Conservation (phyloP, 768 basidiomycete species). For the Boletus tylopilopsis region DNA sequence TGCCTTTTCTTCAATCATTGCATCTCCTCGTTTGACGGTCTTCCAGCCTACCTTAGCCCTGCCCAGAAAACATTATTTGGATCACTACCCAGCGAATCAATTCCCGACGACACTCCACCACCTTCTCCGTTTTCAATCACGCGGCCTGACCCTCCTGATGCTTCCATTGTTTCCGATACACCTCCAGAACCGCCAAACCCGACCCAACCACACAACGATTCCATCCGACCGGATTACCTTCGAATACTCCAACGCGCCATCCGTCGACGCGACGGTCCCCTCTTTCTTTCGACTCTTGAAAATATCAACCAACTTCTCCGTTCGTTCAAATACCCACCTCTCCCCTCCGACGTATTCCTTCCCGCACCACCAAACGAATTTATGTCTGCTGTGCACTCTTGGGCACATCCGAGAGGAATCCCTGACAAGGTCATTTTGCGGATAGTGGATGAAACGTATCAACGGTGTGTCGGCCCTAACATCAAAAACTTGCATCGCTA, state of each 20-base stretch:
- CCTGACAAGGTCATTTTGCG: constrained; percentile 67
- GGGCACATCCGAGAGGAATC: constrained; percentile 45
- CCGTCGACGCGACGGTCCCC: constrained; percentile 63
- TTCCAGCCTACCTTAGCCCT: constrained; percentile 62
- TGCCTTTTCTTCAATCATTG: constrained; percentile 22
- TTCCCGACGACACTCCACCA: constrained; percentile 26
- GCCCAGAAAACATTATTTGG: constrained; percentile 66
- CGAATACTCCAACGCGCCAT: constrained; percentile 68
- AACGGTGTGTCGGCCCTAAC: constrained; percentile 88
- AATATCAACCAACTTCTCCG: constrained; percentile 61
- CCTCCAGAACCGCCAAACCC: constrained; percentile 22
- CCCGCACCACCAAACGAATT: constrained; percentile 46
- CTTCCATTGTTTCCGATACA: constrained; percentile 29
- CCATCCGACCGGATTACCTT: constrained; percentile 38
- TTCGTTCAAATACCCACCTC: constrained; percentile 59
- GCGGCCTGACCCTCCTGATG: constrained; percentile 29
- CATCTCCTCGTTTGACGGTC: constrained; percentile 7
- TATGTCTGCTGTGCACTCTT: constrained; percentile 41
- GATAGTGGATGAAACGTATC: constrained; percentile 88
- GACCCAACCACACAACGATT: constrained; percentile 20
- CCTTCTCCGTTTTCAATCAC: constrained; percentile 35
- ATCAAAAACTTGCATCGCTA: constrained; percentile 79
- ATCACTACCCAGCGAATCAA: constrained; percentile 47
- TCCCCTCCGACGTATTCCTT: constrained; percentile 49
- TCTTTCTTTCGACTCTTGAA: constrained; percentile 61